These are phyloP conservation scores for Coleophoma cylindrospora DNA, from an alignment of 2,329 filamentous ascomycete genomes.

Conservation along the genomic window DNA sequence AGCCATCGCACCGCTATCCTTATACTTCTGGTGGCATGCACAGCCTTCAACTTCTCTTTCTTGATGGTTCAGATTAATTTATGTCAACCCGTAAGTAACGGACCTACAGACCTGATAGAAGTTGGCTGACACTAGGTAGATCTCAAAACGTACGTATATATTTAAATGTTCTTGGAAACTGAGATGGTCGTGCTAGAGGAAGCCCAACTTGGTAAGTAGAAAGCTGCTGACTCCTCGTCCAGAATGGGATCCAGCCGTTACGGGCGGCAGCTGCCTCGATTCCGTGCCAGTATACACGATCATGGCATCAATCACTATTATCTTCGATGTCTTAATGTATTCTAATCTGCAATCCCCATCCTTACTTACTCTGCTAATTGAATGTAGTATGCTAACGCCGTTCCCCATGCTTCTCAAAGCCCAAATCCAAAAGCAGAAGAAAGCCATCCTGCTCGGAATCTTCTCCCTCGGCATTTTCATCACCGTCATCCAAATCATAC, in stretches of 20 bases:
- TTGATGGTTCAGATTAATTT: slow-evolving; percentile 21
- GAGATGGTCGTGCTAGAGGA: too few relatives aligned
- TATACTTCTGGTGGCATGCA: slow-evolving; percentile 28
- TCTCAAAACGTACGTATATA: slow-evolving; percentile 23
- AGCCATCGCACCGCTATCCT: slow-evolving; percentile 29
- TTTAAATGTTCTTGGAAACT: too few relatives aligned
- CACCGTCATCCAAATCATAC: slow-evolving; percentile 44
- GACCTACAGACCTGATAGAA: too few relatives aligned
- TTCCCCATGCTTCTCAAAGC: slow-evolving; percentile 33
- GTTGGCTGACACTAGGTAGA: slow-evolving; percentile 7
- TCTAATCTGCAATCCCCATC: slow-evolving; percentile 4
- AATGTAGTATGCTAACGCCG: slow-evolving; percentile 32
- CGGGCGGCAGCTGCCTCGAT: slow-evolving; percentile 31
- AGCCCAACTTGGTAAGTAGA: too few relatives aligned
- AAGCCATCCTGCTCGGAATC: slow-evolving; percentile 35
- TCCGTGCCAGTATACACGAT: slow-evolving; percentile 37
- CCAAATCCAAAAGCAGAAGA: slow-evolving; percentile 33
- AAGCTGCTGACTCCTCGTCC: too few relatives aligned
- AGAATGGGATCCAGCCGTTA: slow-evolving; percentile 35
- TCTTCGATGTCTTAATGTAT: slow-evolving; percentile 36
- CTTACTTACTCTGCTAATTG: background rate
- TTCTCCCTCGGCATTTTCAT: slow-evolving; percentile 47
- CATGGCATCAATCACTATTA: slow-evolving; percentile 34
- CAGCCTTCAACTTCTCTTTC: slow-evolving; percentile 32
- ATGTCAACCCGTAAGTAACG: slow-evolving; percentile 25